These are phyloP conservation scores for Aspergillus egyptiacus DNA, from an alignment of 495 filamentous ascomycete species.

Conservation along the genomic window DNA sequence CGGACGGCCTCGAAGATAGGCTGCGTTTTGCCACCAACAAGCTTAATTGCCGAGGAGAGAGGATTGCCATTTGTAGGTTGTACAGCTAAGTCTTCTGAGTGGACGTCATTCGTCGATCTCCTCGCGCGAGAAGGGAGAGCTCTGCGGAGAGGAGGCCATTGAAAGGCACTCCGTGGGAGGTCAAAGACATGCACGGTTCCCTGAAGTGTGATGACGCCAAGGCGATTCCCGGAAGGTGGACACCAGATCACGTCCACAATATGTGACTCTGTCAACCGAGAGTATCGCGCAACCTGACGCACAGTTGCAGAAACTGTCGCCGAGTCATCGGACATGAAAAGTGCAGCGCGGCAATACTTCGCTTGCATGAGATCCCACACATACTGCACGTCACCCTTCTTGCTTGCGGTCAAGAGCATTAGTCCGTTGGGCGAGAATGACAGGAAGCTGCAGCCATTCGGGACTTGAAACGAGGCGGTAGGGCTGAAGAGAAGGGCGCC, in stretches of 20 bases:
- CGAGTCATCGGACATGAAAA: constrained; percentile 36
- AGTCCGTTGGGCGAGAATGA: constrained; percentile 84
- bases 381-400: constrained; percentile 85
- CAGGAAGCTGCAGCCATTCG: constrained; percentile 83
- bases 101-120: constrained; percentile 24
- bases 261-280: constrained; percentile 81
- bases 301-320: constrained; percentile 46
- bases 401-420: constrained; percentile 79
- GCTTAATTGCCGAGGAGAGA: constrained; percentile 57
- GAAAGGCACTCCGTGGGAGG: constrained; percentile 72
- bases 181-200: constrained; percentile 93
- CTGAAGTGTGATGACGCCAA: constrained; percentile 82
- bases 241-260: constrained; percentile 89
- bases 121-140: constrained; percentile 40
- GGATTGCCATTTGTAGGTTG: constrained; percentile 53
- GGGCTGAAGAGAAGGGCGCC: constrained; percentile 46
- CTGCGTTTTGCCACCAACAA: constrained; percentile 51
- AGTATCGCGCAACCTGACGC: constrained; percentile 77
- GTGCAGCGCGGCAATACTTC: constrained; percentile 37
- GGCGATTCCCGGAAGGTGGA: constrained; percentile 67
- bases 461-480: constrained; percentile 71
- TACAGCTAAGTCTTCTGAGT: constrained; percentile 38
- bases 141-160: constrained; percentile 83
- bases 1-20: constrained; percentile 53
- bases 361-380: constrained; percentile 87